Base-by-base conservation (phyloP, 768 basidiomycete genomes). In the Russula sp. region DNA sequence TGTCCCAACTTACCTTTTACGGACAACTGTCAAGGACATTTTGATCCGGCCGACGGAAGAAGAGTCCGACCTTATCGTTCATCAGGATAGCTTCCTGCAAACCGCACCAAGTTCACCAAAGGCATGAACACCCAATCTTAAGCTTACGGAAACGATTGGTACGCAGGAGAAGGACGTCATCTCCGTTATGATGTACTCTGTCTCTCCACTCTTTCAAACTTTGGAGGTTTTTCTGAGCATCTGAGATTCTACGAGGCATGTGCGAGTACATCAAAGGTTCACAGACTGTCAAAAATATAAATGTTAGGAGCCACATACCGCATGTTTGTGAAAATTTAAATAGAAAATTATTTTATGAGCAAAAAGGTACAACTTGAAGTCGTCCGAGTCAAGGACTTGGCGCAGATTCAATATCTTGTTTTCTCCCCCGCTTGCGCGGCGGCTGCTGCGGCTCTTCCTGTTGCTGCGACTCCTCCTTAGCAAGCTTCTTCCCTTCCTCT, bases 121-220 rank as follows among this genome's bases (percentile, higher is more conserved):
- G 96, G 96, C 77, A 98, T 98, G 96, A 95, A 92, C 64, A 96
- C 44, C 13, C 44, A 44, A 44, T 11, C 18, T 44, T 27, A 27
- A 27, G 22, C 22, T 27, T 60, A 95, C 92, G 31, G 94, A 97
- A 74, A 96, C 96, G 73, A 94, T 94, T 42, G 94, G 94, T 58
- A 94, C 98, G 80, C 98, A 98, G 96, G 98, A 99, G 80, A 99
- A 99, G 85, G 96, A 95, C 72, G 92, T 98, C 75, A 98, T 99
- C 81, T 92, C 89, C 53, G 94, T 98, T 70, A 98, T 98, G 95
- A 85, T 85, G 40, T 61, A 52, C 53, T 39, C 47, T 34, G 14
- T 59, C 34, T 20, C 54, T 50, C 45, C 27, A 27, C 27, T 27
- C 27, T 27, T 27, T 3, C 27, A 27, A 27, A 27, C 27, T 27